These are phyloP conservation scores for Leishmania gerbilli DNA, from an alignment of 208 protist genomes.

Conservation along the genomic window DNA sequence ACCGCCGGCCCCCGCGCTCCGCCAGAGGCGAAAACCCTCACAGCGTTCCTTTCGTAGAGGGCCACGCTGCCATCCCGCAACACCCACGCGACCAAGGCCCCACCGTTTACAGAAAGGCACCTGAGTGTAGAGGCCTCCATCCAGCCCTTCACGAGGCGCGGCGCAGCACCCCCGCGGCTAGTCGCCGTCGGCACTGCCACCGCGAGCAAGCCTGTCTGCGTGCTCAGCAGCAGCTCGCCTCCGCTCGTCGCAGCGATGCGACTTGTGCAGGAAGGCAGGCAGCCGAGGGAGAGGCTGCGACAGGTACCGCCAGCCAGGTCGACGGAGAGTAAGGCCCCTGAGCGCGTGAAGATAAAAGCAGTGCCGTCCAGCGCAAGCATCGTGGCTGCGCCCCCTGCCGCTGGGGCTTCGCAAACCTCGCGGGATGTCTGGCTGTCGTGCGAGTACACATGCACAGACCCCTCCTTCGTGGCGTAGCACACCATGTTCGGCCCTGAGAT, in stretches of 20 bases:
- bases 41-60: not conserved
- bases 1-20: constrained; percentile 1
- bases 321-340: constrained; percentile 14
- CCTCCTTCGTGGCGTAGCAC: constrained; percentile 12
- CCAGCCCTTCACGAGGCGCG: constrained; percentile 21
- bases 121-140: constrained; percentile 6
- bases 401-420: constrained; percentile 6
- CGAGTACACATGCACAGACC: constrained; percentile 11
- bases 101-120: constrained; percentile 12
- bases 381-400: not conserved
- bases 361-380: constrained; percentile 5
- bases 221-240: constrained; percentile 11
- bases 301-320: constrained; percentile 8
- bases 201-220: constrained; percentile 9
- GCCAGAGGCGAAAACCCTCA: constrained; percentile 2
- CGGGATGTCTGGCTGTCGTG: constrained; percentile 5
- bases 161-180: not conserved
- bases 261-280: not conserved
- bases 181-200: not conserved
- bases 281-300: not conserved
- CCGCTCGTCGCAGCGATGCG: not conserved
- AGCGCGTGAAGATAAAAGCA: constrained; percentile 8
- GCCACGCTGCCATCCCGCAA: constrained; percentile 24
- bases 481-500: not conserved
- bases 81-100: constrained; percentile 13